phyloP scores from a whole-genome alignment of 805 yeast genomes.

The Pichia nanzhaoensis region DNA sequence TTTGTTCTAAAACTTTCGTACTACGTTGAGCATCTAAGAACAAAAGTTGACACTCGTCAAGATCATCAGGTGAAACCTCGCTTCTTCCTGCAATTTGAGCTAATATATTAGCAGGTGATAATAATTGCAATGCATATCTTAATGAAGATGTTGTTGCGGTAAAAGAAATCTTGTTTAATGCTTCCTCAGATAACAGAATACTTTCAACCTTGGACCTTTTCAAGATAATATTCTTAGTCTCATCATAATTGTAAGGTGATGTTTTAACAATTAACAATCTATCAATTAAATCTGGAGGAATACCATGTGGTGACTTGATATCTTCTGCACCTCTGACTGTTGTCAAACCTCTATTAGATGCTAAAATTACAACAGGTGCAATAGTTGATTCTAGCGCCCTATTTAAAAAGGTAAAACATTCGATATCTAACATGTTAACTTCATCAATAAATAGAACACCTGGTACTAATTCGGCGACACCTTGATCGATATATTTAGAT shows the following conservation, averaged over 20 bases:
- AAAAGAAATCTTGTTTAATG: slow-evolving; percentile 79
- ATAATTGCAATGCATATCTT: slow-evolving; percentile 87
- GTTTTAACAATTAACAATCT: slow-evolving; percentile 92
- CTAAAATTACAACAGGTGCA: slow-evolving; percentile 96
- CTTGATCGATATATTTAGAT: slow-evolving; percentile 98
- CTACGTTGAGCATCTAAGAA: slow-evolving; percentile 88
- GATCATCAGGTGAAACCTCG: slow-evolving; percentile 60
- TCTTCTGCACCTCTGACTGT: slow-evolving; percentile 89
- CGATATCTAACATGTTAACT: slow-evolving; percentile 96
- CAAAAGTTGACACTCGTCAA: slow-evolving; percentile 79
- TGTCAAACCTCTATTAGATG: slow-evolving; percentile 95
- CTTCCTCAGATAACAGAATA: slow-evolving; percentile 74
- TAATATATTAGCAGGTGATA: slow-evolving; percentile 83
- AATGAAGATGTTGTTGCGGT: slow-evolving; percentile 86
- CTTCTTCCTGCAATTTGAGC: slow-evolving; percentile 71
- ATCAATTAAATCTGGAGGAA: slow-evolving; percentile 91
- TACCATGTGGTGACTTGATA: slow-evolving; percentile 88
- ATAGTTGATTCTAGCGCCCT: slow-evolving; percentile 95
- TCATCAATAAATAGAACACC: slow-evolving; percentile 98
- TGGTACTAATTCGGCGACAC: slow-evolving; percentile 95
- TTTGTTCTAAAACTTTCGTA: slow-evolving; percentile 72
- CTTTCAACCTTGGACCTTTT: slow-evolving; percentile 95
- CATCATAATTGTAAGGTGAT: slow-evolving; percentile 66
- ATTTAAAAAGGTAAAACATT: slow-evolving; percentile 91
- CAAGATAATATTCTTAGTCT: slow-evolving; percentile 75